Conservation (phyloP, 495 filamentous ascomycete species). For the Hypoxylon cercidicola region DNA sequence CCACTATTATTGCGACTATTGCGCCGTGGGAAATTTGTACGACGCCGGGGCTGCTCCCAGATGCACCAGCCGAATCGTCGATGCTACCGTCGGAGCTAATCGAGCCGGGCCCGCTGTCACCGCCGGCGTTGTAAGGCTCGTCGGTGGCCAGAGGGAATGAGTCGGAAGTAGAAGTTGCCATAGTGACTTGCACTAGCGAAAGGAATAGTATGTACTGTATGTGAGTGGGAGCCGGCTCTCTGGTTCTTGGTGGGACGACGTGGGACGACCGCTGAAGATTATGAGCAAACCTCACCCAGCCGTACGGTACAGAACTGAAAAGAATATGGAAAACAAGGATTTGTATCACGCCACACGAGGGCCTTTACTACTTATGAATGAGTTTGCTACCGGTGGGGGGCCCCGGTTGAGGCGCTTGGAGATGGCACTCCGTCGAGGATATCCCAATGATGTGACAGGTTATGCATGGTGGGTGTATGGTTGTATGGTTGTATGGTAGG, state of each 20-base stretch:
- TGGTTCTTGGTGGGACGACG: conserved; percentile 36
- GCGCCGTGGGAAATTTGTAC: conserved; percentile 66
- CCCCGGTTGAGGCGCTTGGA: conserved; percentile 28
- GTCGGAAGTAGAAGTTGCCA: conserved; percentile 37
- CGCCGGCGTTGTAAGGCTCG: conserved; percentile 40
- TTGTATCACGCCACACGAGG: conserved; percentile 41
- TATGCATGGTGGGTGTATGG: conserved; percentile 30
- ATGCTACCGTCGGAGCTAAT: conserved; percentile 41
- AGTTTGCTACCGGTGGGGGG: conserved; percentile 14
- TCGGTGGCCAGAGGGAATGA: conserved; percentile 50
- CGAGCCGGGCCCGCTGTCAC: conserved; percentile 38
- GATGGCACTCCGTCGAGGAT: conserved; percentile 13
- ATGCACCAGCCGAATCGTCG: conserved; percentile 64
- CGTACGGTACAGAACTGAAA: conserved; percentile 23
- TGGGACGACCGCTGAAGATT: conserved; percentile 35
- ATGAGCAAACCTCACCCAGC: conserved; percentile 38
- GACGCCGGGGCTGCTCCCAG: conserved; percentile 60
- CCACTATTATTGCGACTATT: conserved; percentile 70
- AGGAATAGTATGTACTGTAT: conserved; percentile 12
- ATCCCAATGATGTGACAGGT: conserved; percentile 30
- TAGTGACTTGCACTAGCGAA: conserved; percentile 35
- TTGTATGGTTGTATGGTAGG: conserved; percentile 11
- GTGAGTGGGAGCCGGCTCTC: conserved; percentile 30
- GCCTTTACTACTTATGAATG: conserved; percentile 37
- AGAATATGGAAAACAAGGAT: conserved; percentile 31